Percentiles rank a stretch among this genome's conserved stretches.
These are phyloP conservation scores for Colletotrichum sp. DNA, from an alignment of 2,329 filamentous ascomycete genomes.

Conservation along the genomic window DNA sequence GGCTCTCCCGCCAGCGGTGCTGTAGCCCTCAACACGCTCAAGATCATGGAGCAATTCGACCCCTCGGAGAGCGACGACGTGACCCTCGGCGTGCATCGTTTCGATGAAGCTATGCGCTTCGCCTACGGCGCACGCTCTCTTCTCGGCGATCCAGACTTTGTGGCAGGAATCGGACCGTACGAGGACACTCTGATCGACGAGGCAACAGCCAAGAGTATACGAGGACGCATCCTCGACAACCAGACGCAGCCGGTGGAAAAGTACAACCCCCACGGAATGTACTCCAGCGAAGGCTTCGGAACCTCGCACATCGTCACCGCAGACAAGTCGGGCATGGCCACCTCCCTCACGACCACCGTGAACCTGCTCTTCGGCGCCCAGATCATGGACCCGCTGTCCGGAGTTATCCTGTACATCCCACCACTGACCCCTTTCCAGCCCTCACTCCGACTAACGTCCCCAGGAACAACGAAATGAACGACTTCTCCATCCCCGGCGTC, in stretches of 20 bases:
- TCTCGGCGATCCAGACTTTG: conserved; percentile 82
- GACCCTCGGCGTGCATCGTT: conserved; percentile 78
- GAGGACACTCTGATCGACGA: conserved; percentile 72
- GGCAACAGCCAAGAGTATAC: conserved; percentile 62
- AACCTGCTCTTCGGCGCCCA: conserved; percentile 86
- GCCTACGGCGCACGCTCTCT: conserved; percentile 81
- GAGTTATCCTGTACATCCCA: conserved; percentile 70
- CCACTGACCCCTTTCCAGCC: conserved; percentile 33
- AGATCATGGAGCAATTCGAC: conserved; percentile 80
- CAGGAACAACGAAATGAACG: conserved; percentile 71
- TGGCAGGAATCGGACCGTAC: conserved; percentile 65
- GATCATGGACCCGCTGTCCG: conserved; percentile 80
- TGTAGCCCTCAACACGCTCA: conserved; percentile 77
- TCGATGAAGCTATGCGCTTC: conserved; percentile 90
- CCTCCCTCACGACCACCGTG: conserved; percentile 85
- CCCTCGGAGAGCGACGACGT: conserved; percentile 55
- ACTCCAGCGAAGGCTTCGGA: conserved; percentile 72
- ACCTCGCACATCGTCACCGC: conserved; percentile 77
- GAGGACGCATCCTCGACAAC: conserved; percentile 72
- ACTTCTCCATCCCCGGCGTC: conserved; percentile 83
- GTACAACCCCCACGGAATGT: conserved; percentile 74
- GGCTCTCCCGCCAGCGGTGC: conserved; percentile 80
- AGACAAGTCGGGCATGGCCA: conserved; percentile 75
- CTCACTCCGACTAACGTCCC: conserved; percentile 21
- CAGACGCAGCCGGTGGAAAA: conserved; percentile 73